phyloP scores from a whole-genome alignment of 768 basidiomycete species.

The Russula emetica region DNA sequence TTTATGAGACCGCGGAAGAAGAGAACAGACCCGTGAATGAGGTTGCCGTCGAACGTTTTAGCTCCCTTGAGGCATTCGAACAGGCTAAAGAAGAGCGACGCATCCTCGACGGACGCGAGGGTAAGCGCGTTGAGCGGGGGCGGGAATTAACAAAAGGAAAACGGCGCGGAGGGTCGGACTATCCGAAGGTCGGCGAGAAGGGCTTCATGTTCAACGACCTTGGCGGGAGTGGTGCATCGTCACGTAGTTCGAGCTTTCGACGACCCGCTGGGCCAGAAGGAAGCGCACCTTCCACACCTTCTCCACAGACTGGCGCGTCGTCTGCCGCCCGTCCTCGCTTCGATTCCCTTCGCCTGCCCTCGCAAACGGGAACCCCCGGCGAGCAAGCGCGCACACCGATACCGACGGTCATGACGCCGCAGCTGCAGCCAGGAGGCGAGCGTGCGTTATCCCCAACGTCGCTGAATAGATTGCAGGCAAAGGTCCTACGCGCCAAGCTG shows the following conservation, averaged over 20 bases:
- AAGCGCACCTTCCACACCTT: conserved; percentile 58
- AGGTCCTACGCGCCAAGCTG: conserved; percentile 86
- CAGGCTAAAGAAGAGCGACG: conserved; percentile 85
- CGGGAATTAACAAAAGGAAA: conserved; percentile 39
- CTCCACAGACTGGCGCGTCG: conserved; percentile 35
- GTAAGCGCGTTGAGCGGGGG: conserved; percentile 42
- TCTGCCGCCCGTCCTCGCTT: conserved; percentile 47
- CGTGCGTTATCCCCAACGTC: conserved; percentile 68
- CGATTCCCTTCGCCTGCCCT: conserved; percentile 58
- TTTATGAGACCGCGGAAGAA: conserved; percentile 88
- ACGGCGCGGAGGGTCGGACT: conserved; percentile 30
- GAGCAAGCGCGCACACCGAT: conserved; percentile 75
- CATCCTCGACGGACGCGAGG: conserved; percentile 78
- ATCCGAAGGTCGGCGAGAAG: conserved; percentile 42
- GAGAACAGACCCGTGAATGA: conserved; percentile 69
- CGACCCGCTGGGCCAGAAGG: conserved; percentile 64
- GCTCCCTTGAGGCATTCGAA: conserved; percentile 76
- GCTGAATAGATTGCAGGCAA: conserved; percentile 89
- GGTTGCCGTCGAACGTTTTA: conserved; percentile 86
- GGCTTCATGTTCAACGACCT: conserved; percentile 68
- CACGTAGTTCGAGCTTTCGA: conserved; percentile 83
- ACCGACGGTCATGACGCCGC: conserved; percentile 86
- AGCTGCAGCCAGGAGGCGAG: conserved; percentile 39
- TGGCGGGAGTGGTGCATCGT: conserved; percentile 57
- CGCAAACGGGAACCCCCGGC: conserved; percentile 55